Conservation (phyloP, 805 yeast species). For the Metschnikowia borealis region DNA sequence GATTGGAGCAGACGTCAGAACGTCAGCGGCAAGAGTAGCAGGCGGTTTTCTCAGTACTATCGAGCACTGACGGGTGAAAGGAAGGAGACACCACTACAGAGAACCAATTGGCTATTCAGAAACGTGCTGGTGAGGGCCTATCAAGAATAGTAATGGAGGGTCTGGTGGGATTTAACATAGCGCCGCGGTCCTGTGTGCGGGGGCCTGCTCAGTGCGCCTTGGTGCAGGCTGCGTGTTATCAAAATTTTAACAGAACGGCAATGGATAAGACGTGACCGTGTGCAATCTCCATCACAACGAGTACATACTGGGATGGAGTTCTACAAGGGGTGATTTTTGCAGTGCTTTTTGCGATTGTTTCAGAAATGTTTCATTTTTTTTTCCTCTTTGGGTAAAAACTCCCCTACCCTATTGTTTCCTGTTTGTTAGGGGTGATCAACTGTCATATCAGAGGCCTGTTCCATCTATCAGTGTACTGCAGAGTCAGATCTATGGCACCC, state of each 20-base stretch:
- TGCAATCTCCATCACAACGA: not conserved
- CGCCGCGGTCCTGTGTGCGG: not conserved
- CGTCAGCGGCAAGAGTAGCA: not conserved
- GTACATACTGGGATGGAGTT: not conserved
- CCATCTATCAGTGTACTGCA: not conserved
- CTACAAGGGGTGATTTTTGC: too few species aligned
- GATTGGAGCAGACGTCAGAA: not conserved
- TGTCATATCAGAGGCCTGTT: too few species aligned
- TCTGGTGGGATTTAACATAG: not conserved
- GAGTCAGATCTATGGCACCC: not conserved
- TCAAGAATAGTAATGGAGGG: not conserved
- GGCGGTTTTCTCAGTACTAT: not conserved
- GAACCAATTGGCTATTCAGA: not conserved
- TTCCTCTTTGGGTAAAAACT: too few species aligned
- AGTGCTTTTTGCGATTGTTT: too few species aligned
- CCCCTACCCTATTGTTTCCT: too few species aligned
- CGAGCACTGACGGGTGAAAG: not conserved
- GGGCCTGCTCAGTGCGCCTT: not conserved
- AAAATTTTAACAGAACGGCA: not conserved
- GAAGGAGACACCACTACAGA: not conserved
- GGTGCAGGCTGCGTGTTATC: not conserved
- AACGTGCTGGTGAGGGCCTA: not conserved
- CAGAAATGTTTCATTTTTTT: too few species aligned
- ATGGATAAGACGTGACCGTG: not conserved
- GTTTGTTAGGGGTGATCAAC: too few species aligned